These are phyloP conservation scores for Penicillium canariense DNA, from an alignment of 495 filamentous ascomycete genomes.

Conservation along the genomic window DNA sequence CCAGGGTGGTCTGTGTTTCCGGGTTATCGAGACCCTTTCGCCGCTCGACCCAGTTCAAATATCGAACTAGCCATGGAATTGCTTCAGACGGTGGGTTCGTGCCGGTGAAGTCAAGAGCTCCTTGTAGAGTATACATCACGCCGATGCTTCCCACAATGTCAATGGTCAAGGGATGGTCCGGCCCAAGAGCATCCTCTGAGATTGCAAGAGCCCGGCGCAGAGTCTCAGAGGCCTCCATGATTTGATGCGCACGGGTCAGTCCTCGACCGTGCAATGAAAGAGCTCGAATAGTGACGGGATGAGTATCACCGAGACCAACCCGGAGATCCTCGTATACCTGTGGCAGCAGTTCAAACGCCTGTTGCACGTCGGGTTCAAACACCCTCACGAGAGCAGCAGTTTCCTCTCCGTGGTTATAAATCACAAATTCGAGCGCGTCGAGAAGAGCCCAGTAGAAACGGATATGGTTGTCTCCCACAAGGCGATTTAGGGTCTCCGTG, in stretches of 20 bases:
- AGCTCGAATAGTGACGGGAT: conserved; percentile 31
- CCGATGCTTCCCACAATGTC: conserved; percentile 33
- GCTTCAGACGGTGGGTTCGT: conserved; percentile 22
- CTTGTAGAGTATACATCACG: conserved; percentile 32
- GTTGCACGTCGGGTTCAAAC: conserved; percentile 18
- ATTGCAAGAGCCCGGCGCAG: conserved; percentile 35
- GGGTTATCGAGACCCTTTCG: conserved; percentile 24
- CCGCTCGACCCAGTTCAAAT: conserved; percentile 30
- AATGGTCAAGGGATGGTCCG: conserved; percentile 31
- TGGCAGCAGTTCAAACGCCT: conserved; percentile 16
- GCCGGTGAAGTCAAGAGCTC: not conserved
- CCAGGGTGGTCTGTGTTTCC: conserved; percentile 26
- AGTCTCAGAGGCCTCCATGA: conserved; percentile 29
- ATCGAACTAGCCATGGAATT: conserved; percentile 32
- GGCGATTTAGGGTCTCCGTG: conserved; percentile 19
- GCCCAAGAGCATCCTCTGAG: conserved; percentile 31
- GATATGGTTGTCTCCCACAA: conserved; percentile 36
- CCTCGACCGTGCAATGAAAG: conserved; percentile 26
- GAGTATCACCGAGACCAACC: conserved; percentile 18
- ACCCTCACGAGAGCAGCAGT: not conserved
- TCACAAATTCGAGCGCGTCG: conserved; percentile 27
- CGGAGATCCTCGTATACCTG: conserved; percentile 25
- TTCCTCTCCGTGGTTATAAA: conserved; percentile 21
- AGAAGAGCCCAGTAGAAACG: conserved; percentile 21
- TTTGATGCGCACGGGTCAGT: conserved; percentile 21